These are phyloP conservation scores for Kluyveromyces marxianus DNA, from an alignment of 1,139 yeast genomes.

Conservation along the genomic window DNA sequence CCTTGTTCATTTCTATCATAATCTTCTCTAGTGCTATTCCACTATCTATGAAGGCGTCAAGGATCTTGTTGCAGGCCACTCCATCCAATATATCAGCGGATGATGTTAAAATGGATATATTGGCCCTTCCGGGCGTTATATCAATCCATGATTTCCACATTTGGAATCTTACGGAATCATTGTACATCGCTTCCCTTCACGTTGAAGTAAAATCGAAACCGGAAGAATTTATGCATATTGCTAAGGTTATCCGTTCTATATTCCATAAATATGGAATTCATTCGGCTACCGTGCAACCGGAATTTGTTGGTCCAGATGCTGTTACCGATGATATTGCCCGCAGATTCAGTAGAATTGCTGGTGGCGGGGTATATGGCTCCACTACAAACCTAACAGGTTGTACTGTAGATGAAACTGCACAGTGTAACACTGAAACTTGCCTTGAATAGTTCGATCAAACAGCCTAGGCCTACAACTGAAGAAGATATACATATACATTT, in stretches of 20 bases:
- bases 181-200: conserved; percentile 83
- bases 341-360: conserved; percentile 33
- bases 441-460: conserved; percentile 18
- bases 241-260: conserved; percentile 68
- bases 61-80: conserved; percentile 86
- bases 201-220: conserved; percentile 62
- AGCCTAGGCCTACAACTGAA: too few species aligned
- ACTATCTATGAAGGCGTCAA: conserved; percentile 75
- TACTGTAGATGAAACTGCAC: conserved; percentile 39
- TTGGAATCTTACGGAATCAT: conserved; percentile 90
- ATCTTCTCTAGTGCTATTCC: conserved; percentile 91
- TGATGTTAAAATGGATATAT: conserved; percentile 60
- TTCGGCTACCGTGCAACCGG: conserved; percentile 94
- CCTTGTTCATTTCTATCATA: conserved; percentile 76
- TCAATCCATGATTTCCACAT: conserved; percentile 93
- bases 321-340: conserved; percentile 27
- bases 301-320: conserved; percentile 38
- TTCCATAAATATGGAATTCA: conserved; percentile 83
- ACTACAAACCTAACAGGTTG: conserved; percentile 26
- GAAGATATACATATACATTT: too few species aligned
- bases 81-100: conserved; percentile 77
- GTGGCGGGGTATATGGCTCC: conserved; percentile 24
- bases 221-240: conserved; percentile 62
- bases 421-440: conserved; percentile 39
- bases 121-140: conserved; percentile 60